Base-by-base conservation (phyloP, 495 filamentous ascomycete genomes). In the Aspergillus ellipticus region DNA sequence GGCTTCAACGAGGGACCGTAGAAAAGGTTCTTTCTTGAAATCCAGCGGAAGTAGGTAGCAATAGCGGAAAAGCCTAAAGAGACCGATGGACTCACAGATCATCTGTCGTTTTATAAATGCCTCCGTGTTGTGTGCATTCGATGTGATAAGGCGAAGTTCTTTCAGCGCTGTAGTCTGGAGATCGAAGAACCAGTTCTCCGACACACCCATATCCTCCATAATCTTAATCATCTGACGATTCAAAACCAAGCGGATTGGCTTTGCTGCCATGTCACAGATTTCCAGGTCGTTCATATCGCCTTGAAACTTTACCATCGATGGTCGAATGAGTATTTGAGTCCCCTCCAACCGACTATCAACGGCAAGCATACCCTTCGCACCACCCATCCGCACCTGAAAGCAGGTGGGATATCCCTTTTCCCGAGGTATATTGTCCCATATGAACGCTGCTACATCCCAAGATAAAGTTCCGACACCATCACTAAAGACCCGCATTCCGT, bases 191-290 rank as follows among this genome's bases (percentile, higher is more conserved):
- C 79, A 81, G 0, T 71, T 31, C 6, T 66, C 60, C 0, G 74
- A 64, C 0, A 88, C 83, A 2, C 75, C 69, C 26, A 86, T 76
- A 59, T 94, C 90, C 59, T 96, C 90, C 28, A 95, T 64, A 24
- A 93, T 89, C 65, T 95, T 93, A 63, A 96, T 89, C 33, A 89
- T 66, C 48, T 87, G 88, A 1, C 84, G 82, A 63, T 93, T 92
- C 2, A 96, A 79, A 35, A 83, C 79, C 59, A 89, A 74, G 0
- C 84, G 82, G 13, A 92, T 77, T 0, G 86, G 86, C 41, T 76
- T 82, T 20, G 78, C 81, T 2, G 80, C 82, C 37, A 81, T 73
- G 41, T 84, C 86, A 61, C 90, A 94, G 52, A 96, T 89, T 56
- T 92, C 90, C 4, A 95, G 75, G 37, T 83, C 72, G 5, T 60